These are phyloP conservation scores for Benincasa hispida DNA, from an alignment of 306 rosid genomes.

Conservation along the genomic window DNA sequence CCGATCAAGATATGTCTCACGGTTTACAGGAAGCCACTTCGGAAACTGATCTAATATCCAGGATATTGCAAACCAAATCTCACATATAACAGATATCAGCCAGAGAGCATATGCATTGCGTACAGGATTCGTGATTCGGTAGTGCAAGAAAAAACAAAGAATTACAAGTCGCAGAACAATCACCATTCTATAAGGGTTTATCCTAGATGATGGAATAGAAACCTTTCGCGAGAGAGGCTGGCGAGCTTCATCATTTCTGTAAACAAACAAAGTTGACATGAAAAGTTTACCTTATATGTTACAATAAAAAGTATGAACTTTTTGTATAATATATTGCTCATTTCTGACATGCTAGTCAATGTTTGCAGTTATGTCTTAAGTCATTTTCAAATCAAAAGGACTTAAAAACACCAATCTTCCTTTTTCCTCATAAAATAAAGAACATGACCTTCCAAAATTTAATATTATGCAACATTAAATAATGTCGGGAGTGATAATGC, in stretches of 20 bases:
- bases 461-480: neutral
- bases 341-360: neutral
- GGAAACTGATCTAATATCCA: conserved; percentile 99
- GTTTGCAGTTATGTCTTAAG: neutral
- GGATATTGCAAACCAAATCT: conserved; percentile 94
- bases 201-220: conserved; percentile 81
- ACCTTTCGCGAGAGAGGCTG: conserved; percentile 96
- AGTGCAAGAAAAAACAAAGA: conserved; percentile 80
- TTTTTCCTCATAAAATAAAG: neutral
- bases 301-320: neutral
- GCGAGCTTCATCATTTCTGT: conserved; percentile 90
- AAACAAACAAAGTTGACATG: conserved; percentile 1
- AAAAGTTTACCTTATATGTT: neutral
- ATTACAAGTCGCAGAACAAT: conserved; percentile 75
- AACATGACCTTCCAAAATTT: neutral
- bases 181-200: conserved; percentile 91
- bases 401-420: neutral
- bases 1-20: conserved; percentile 92
- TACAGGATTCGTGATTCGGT: conserved; percentile 92
- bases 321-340: neutral
- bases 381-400: neutral
- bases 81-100: conserved; percentile 90
- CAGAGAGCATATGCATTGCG: conserved; percentile 74
- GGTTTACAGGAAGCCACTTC: conserved; percentile 94
- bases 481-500: neutral